A percentile compares a stretch with the other conserved stretches of the same genome.
Conservation (phyloP, 1,284 basidiomycete genomes). For the Cryptococcus neoformans region DNA sequence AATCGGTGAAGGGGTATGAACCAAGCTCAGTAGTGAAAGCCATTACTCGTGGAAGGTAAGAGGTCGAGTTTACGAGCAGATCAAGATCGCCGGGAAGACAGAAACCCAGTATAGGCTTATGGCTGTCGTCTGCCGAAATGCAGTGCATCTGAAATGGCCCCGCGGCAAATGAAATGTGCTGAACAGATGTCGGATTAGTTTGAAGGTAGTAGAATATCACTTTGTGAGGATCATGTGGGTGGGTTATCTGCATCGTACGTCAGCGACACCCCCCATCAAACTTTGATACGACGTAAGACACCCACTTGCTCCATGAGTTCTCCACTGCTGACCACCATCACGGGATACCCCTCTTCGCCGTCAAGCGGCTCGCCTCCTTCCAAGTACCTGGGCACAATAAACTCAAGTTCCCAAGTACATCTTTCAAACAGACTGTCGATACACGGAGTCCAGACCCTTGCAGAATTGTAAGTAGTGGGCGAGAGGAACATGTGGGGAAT, state of each 20-base stretch:
- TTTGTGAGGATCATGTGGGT: slow-evolving; percentile 91
- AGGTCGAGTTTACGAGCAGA: slow-evolving; percentile 62
- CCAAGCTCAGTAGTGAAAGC: slow-evolving; percentile 91
- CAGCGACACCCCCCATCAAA: not conserved
- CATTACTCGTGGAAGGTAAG: slow-evolving; percentile 83
- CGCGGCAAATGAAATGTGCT: slow-evolving; percentile 93
- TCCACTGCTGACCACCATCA: slow-evolving; percentile 87
- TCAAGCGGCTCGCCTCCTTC: slow-evolving; percentile 60
- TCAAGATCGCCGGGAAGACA: slow-evolving; percentile 79
- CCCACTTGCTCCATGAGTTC: slow-evolving; percentile 85
- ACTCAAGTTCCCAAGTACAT: slow-evolving; percentile 98
- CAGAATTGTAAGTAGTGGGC: slow-evolving; percentile 81
- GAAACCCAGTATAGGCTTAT: slow-evolving; percentile 88
- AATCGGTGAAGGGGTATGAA: slow-evolving; percentile 93
- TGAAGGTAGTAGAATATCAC: slow-evolving; percentile 94
- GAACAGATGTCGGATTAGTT: slow-evolving; percentile 81
- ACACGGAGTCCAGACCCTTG: slow-evolving; percentile 96
- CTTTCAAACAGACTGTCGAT: slow-evolving; percentile 94
- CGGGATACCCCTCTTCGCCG: slow-evolving; percentile 59
- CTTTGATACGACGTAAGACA: not conserved
- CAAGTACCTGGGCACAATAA: slow-evolving; percentile 84
- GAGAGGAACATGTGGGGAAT: slow-evolving; percentile 91
- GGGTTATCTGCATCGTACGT: slow-evolving; percentile 63
- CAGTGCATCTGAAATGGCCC: slow-evolving; percentile 85
- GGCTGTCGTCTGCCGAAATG: slow-evolving; percentile 60